Conservation (phyloP, 345 rosid species). For the Salix dunnii region DNA sequence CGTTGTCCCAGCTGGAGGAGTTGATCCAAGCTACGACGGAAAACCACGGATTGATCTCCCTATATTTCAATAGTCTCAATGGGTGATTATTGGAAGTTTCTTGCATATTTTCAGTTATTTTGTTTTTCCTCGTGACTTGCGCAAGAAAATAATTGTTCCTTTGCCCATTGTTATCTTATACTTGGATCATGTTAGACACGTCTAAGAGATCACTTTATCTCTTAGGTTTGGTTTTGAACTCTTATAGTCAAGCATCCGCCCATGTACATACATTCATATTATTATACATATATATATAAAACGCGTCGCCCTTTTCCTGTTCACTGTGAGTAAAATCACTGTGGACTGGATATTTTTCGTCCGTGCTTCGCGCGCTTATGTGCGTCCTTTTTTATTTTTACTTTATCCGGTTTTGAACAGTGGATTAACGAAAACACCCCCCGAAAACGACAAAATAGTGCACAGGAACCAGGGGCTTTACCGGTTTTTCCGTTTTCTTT, state of each 20-base stretch:
- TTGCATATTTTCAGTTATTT: background rate
- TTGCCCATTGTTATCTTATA: background rate
- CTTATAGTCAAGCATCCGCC: background rate
- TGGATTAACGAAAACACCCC: too few relatives aligned
- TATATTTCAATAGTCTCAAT: conserved; percentile 36
- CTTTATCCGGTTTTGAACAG: too few relatives aligned
- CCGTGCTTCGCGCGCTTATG: too few relatives aligned
- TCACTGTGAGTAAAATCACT: too few relatives aligned
- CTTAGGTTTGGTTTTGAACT: background rate
- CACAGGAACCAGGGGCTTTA: too few relatives aligned
- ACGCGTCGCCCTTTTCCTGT: too few relatives aligned
- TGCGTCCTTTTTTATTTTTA: too few relatives aligned
- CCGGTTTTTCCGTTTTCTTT: too few relatives aligned
- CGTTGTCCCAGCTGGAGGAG: conserved; percentile 45
- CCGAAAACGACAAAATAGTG: too few relatives aligned
- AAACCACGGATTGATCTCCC: conserved; percentile 73
- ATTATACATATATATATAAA: too few relatives aligned
- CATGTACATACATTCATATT: background rate
- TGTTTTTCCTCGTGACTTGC: background rate
- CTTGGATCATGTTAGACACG: background rate
- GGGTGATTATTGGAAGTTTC: background rate
- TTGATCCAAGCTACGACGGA: conserved; percentile 26
- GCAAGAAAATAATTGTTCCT: background rate
- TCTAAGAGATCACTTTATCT: background rate
- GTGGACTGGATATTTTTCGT: too few relatives aligned